phyloP scores from a whole-genome alignment of 106 monocot species.

The Agapanthus africanus region DNA sequence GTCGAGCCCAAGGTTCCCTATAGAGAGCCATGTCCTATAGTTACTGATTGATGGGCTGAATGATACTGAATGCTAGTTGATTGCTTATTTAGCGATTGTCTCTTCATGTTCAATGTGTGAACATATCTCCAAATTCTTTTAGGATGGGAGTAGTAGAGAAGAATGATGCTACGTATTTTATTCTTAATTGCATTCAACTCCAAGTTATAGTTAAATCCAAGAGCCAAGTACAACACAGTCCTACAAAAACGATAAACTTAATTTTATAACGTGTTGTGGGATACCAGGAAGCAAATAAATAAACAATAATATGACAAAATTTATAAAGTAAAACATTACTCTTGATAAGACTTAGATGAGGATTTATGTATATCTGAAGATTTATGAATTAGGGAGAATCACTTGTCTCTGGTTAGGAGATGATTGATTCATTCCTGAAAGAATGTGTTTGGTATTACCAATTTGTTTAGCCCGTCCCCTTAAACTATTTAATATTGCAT shows the following conservation, averaged over 20 bases:
- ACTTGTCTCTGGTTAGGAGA: neutral
- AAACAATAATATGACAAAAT: neutral
- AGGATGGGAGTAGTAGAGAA: no score
- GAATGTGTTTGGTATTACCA: neutral
- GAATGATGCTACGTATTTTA: no score
- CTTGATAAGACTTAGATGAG: neutral
- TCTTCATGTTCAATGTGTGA: no score
- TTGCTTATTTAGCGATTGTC: no score
- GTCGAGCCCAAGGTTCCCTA: no score
- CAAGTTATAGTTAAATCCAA: no score
- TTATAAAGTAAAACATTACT: neutral
- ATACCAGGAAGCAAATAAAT: neutral
- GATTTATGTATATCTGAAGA: neutral
- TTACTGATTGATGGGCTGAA: no score
- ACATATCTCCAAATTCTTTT: no score
- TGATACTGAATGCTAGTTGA: no score
- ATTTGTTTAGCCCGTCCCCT: neutral
- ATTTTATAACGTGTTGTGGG: neutral
- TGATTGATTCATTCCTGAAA: neutral
- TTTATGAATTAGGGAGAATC: neutral
- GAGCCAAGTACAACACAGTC: no score
- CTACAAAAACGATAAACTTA: neutral
- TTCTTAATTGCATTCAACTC: no score
- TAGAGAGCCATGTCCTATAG: no score
- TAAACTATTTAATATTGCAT: neutral